A percentile compares a stretch with the other conserved stretches of the same genome.
phyloP scores from a whole-genome alignment of 163 green algal species.

The Scenedesmus sp. region DNA sequence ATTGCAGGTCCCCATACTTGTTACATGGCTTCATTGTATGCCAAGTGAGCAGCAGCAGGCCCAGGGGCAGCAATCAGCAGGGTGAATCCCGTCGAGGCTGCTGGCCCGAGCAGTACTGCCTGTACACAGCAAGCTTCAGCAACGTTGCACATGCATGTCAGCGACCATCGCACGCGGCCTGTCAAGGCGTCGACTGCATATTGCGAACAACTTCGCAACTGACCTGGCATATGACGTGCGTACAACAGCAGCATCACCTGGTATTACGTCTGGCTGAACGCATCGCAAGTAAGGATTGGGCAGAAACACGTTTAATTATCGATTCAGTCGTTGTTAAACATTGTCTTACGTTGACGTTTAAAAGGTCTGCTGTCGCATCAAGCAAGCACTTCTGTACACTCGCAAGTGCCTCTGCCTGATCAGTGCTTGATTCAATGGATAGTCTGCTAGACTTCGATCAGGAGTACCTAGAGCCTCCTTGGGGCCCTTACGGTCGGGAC shows the following conservation, averaged over 20 bases:
- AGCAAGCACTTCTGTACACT: neutral
- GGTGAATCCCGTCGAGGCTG: too few relatives aligned
- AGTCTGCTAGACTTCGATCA: slow-evolving; percentile 40
- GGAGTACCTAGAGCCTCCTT: slow-evolving; percentile 65
- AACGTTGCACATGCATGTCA: too few relatives aligned
- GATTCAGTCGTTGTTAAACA: neutral
- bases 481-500: slow-evolving; percentile 75
- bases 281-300: neutral
- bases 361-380: neutral
- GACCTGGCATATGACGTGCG: neutral
- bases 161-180: too few relatives aligned
- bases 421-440: slow-evolving; percentile 7
- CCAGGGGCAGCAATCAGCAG: too few relatives aligned
- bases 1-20: too few relatives aligned
- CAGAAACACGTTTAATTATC: neutral
- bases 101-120: too few relatives aligned
- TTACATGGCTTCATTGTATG: too few relatives aligned
- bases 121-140: too few relatives aligned
- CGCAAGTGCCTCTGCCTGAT: neutral
- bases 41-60: too few relatives aligned
- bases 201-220: neutral
- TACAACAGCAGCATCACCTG: neutral
- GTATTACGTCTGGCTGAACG: neutral
- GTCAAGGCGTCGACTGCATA: too few relatives aligned
- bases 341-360: neutral